Conservation (phyloP, 2,329 filamentous ascomycete genomes). For the Neocucurbitaria cava region DNA sequence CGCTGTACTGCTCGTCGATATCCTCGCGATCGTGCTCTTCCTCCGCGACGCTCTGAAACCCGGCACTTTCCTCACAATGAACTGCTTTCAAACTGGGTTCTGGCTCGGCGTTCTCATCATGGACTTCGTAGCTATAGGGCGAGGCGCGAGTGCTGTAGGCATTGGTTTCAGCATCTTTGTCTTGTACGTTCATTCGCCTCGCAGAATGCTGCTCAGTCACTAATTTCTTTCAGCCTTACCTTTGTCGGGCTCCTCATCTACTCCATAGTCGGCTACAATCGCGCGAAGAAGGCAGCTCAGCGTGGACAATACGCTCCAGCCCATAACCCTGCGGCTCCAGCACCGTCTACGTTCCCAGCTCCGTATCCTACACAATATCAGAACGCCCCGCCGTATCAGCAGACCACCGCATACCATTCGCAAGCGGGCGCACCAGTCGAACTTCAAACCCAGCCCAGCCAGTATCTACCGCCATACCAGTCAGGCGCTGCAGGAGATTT, state of each 20-base stretch:
- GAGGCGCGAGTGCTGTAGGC: slow-evolving; percentile 26
- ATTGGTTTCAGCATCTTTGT: slow-evolving; percentile 41
- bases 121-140: slow-evolving; percentile 36
- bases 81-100: slow-evolving; percentile 45
- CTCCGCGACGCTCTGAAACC: slow-evolving; percentile 42
- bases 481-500: slow-evolving; percentile 26
- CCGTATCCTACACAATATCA: slow-evolving; percentile 24
- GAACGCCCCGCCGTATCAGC: slow-evolving; percentile 24
- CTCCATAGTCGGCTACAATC: slow-evolving; percentile 44
- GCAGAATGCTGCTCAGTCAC: neutral
- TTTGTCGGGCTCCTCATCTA: slow-evolving; percentile 52
- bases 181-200: slow-evolving; percentile 32
- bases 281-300: slow-evolving; percentile 44
- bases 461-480: slow-evolving; percentile 29
- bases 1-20: slow-evolving; percentile 44
- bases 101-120: slow-evolving; percentile 42
- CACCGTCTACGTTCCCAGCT: slow-evolving; percentile 17
- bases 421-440: slow-evolving; percentile 21
- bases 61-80: slow-evolving; percentile 44
- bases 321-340: slow-evolving; percentile 34
- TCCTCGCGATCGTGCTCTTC: slow-evolving; percentile 45
- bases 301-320: slow-evolving; percentile 43
- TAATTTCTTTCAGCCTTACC: slow-evolving; percentile 34
- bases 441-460: slow-evolving; percentile 22
- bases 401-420: slow-evolving; percentile 36